Percentiles rank a stretch among this genome's conserved stretches.
Evolutionary conservation across 805 yeast species (phyloP).

Genomic region (Lipomyces lipofer): DNA sequence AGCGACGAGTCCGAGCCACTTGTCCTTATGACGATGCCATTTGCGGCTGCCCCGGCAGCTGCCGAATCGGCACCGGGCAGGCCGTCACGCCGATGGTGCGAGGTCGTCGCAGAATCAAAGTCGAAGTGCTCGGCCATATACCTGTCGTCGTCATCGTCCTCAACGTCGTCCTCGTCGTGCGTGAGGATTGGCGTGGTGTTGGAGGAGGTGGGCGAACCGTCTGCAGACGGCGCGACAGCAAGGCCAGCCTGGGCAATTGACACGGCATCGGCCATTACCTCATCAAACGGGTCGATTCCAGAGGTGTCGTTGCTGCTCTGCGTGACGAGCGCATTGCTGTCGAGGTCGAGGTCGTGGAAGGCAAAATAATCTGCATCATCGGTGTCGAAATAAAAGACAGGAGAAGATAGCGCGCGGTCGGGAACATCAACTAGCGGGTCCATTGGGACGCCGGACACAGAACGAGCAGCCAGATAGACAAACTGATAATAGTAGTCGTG

Average conservation of each 20-base stretch:
- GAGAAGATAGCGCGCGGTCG: slow-evolving; percentile 3
- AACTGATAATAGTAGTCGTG: no score
- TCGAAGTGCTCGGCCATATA: slow-evolving; percentile 28
- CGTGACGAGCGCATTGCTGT: slow-evolving; percentile 4
- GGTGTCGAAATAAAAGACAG: slow-evolving; percentile 13
- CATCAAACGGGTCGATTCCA: background rate
- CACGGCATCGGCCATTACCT: background rate
- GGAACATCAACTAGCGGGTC: slow-evolving; percentile 14
- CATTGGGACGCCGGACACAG: slow-evolving; percentile 9
- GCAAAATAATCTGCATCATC: slow-evolving; percentile 23
- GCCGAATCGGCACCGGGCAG: background rate
- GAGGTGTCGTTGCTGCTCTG: background rate
- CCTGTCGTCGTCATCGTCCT: slow-evolving; percentile 21
- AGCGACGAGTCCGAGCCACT: slow-evolving; percentile 22
- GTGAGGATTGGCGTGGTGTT: slow-evolving; percentile 20
- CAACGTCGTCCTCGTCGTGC: slow-evolving; percentile 23
- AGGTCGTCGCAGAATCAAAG: slow-evolving; percentile 22
- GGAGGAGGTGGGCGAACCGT: slow-evolving; percentile 5
- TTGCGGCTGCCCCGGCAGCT: background rate
- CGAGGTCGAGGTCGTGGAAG: slow-evolving; percentile 24
- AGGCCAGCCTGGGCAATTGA: slow-evolving; percentile 2
- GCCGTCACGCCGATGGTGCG: slow-evolving; percentile 1
- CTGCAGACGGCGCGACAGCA: background rate
- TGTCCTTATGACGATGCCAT: slow-evolving; percentile 13
- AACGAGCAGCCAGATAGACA: no score